Evolutionary conservation across 768 basidiomycete species (phyloP), one percentile per base, ranked within the genome.

Genomic region (Amanita phalloides): DNA sequence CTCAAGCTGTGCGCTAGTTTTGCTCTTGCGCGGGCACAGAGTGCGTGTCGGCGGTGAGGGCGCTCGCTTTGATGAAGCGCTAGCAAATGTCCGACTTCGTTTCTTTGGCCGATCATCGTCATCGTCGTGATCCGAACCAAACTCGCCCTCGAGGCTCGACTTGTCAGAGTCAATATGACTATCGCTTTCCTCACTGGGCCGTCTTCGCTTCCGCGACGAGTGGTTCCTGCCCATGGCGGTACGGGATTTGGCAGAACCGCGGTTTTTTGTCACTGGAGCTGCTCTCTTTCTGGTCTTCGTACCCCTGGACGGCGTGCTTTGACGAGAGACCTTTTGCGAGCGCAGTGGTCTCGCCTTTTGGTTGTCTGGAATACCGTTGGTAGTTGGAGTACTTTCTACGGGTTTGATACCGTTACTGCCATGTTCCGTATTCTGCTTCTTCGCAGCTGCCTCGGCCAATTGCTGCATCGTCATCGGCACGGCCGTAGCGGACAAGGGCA

Each of bases 391-490:
- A 32, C 48, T 42, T 39, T 54, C 39, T 41, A 48, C 41, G 33
- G 37, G 50, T 20, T 55, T 44, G 4, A 28, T 6, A 26, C 11
- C 14, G 5, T 25, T 28, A 35, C 21, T 9, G 20, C 13, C 44
- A 20, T 35, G 38, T 5, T 45, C 56, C 21, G 53, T 41, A 47
- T 33, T 46, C 50, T 43, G 48, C 30, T 50, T 38, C 26, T 57
- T 51, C 45, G 60, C 54, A 43, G 61, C 41, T 46, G 69, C 73
- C 54, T 80, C 79, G 9, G 81, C 82, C 54, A 86, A 68, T 56
- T 86, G 75, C 28, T 71, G 69, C 82, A 87, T 81, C 14, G 82
- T 79, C 64, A 76, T 84, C 11, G 81, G 67, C 21, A 59, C 54
- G 39, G 80, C 63, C 17, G 58, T 52, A 39, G 26, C 25, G 17